Evolutionary conservation across 345 rosid species (phyloP), one percentile per base, ranked within the genome.

Genomic region (Triadica sebifera): DNA sequence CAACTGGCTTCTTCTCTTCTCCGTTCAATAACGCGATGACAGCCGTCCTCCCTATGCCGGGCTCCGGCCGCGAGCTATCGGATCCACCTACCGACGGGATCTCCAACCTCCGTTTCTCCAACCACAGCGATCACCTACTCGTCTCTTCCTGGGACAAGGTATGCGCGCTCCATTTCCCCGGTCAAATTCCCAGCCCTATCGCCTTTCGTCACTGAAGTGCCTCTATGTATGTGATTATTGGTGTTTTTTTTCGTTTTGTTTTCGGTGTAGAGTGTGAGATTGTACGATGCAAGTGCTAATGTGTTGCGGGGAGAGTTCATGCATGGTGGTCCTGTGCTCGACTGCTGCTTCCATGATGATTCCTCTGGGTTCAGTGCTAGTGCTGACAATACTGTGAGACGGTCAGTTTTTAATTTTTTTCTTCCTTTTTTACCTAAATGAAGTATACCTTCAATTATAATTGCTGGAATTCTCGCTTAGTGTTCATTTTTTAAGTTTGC

Each of bases 91-190:
- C 88, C n/a, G 98, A 94, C 80, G 98, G 97, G 71, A 89, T 94
- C 82, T 91, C 98, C 16, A 94, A 92, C 84, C 93, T 94, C 25
- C 91, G 96, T 9, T 94, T 91, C 86, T 94, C 98, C 52, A 94
- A 94, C 75, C 93, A 87, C 85, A 92, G 94, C 84, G 98, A 94
- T 75, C 89, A 89, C 84, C 85, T 94, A 39, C 97, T 94, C 73
- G 98, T 94, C 59, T 94, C 98, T 61, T 94, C 98, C 0, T 94
- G 98, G 98, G 98, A 94, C 82, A 94, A 89, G 96, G 98, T 92
- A 80, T 29, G 0, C 34, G 8, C 8, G 17, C 38, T 46, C 41
- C 55, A 5, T 4, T 37, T 9, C 0, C 56, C 11, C 3, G 12
- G 5, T 25, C 65, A 17, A 24, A 38, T n/a, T 39, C 52, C 20